Evolutionary conservation across 768 basidiomycete species (phyloP), one percentile per base, ranked within the genome.

Genomic region (Tricholoma bakamatsutake): DNA sequence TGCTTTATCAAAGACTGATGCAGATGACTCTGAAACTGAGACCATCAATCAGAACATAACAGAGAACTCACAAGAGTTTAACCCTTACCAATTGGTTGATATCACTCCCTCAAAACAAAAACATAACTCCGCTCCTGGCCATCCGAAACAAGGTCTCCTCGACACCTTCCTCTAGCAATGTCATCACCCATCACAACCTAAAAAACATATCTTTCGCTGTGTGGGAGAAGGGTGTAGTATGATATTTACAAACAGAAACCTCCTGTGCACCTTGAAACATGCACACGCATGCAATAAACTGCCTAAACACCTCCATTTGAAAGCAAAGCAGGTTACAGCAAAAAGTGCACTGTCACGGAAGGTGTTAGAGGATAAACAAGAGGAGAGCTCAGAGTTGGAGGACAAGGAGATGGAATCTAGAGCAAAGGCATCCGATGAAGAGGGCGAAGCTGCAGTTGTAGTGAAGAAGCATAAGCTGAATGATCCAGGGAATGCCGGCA

Each of bases 191-290:
- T 57, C 56, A 28, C 28, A 43, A 18, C 56, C 56, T 8, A 4
- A 18, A 28, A 57, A 57, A 42, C n/a, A 33, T 12, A 13, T 57
- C 7, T 30, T 42, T 40, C 51, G 52, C n/a, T 57, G 52, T 30
- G 24, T 48, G 27, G 56, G 30, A 13, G 33, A 40, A 3, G 35
- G 30, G 13, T 57, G 51, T 31, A 33, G 30, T 13, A 43, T 43
- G 11, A 50, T 40, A 8, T 56, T 47, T 40, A 10, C 40, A 15
- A 56, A 42, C n/a, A 15, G 49, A 30, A 56, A 42, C 31, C 49
- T 39, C 15, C 47, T 17, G 43, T 47, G 34, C 1, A 47, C 24
- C 18, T 13, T 50, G 24, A 30, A 35, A 12, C 54, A 55, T 47
- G 45, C 45, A 15, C 18, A 12, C 17, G 15, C 6, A 24, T 56